Evolutionary conservation across 75 land plant species (phyloP).

Genomic region (Selaginella moellendorffii): DNA sequence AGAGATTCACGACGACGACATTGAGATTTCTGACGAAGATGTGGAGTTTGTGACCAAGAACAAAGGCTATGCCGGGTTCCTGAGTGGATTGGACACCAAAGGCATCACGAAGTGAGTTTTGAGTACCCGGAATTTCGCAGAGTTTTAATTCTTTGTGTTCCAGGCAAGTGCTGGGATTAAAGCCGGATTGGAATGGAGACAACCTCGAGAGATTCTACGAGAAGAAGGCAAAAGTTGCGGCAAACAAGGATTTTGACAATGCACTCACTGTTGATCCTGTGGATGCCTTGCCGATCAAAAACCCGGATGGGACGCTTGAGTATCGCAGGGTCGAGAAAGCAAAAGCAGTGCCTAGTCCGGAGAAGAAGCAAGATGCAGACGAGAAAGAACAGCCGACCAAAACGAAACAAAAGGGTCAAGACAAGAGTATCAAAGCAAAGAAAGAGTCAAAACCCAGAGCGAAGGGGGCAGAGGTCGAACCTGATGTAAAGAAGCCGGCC

Average conservation of each 20-base stretch:
- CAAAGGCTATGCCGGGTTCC: constrained; percentile 43
- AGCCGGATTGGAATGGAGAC: constrained; percentile 29
- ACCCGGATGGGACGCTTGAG: constrained; percentile 52
- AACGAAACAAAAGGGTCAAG: background rate
- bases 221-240: constrained; percentile 32
- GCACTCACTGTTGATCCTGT: constrained; percentile 37
- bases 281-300: constrained; percentile 81
- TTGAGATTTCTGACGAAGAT: constrained; percentile 82
- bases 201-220: constrained; percentile 59
- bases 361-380: background rate
- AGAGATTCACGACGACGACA: constrained; percentile 53
- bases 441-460: background rate
- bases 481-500: too few relatives aligned
- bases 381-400: background rate
- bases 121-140: too few relatives aligned
- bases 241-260: too few relatives aligned
- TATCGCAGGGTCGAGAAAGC: constrained; percentile 12
- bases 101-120: constrained; percentile 57
- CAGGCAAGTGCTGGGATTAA: constrained; percentile 71
- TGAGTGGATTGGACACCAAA: constrained; percentile 47
- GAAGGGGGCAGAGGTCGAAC: background rate
- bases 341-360: too few relatives aligned
- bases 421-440: too few relatives aligned
- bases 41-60: constrained; percentile 42
- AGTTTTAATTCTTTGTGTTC: background rate